Conservation (phyloP, 2,329 filamentous ascomycete species). For the Phaeosphaeria sp. region DNA sequence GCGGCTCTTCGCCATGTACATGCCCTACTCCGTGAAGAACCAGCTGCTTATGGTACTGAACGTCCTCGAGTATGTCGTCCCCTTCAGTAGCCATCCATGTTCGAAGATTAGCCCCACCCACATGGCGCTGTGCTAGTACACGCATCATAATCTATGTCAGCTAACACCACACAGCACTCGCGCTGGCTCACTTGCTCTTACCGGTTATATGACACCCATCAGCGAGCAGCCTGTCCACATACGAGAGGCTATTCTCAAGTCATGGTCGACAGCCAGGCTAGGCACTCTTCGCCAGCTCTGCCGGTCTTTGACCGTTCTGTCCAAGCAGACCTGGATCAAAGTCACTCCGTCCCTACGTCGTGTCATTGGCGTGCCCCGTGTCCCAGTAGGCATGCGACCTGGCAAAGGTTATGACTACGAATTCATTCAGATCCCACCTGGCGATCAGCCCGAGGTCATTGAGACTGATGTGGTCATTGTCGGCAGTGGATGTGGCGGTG, state of each 20-base stretch:
- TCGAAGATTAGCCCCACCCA: background rate
- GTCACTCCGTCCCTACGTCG: constrained; percentile 62
- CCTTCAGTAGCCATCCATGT: background rate
- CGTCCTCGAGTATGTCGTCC: constrained; percentile 57
- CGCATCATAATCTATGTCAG: background rate
- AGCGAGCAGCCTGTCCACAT: constrained; percentile 65
- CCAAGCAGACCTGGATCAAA: constrained; percentile 62
- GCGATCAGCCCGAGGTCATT: constrained; percentile 63
- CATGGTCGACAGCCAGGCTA: constrained; percentile 67
- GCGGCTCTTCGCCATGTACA: constrained; percentile 56
- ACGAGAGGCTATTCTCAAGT: constrained; percentile 67
- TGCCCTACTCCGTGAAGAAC: constrained; percentile 57
- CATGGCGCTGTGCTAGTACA: background rate
- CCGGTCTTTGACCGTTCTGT: constrained; percentile 62
- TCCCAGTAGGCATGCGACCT: constrained; percentile 61
- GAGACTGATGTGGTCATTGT: constrained; percentile 85
- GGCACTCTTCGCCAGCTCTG: constrained; percentile 62
- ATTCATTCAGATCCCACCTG: constrained; percentile 68
- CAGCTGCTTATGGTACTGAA: constrained; percentile 60
- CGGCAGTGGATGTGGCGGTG: constrained; percentile 86
- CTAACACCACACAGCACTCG: constrained; percentile 58
- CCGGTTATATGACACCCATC: constrained; percentile 69
- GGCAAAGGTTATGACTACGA: constrained; percentile 62
- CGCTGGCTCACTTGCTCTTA: constrained; percentile 68
- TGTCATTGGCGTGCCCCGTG: constrained; percentile 64